Conservation (phyloP, 1,284 basidiomycete species). For the Malassezia nana region DNA sequence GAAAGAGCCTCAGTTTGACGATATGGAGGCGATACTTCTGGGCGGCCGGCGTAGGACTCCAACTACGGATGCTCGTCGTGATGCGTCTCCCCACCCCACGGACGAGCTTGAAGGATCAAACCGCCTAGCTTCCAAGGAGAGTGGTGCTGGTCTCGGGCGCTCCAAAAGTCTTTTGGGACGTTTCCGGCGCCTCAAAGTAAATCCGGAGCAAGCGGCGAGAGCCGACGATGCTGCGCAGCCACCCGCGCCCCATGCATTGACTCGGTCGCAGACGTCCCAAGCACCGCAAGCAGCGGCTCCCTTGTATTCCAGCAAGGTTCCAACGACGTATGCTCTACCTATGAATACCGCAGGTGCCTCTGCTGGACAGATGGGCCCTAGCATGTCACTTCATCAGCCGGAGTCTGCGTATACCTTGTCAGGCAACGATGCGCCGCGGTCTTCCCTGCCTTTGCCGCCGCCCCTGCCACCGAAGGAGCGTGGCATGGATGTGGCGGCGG, state of each 20-base stretch:
- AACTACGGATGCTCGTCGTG: background rate
- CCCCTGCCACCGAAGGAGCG: background rate
- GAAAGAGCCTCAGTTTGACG: background rate
- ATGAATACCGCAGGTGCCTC: background rate
- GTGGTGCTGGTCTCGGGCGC: background rate
- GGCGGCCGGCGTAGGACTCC: constrained; percentile 1
- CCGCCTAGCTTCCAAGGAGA: too few species aligned
- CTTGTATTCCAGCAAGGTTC: background rate
- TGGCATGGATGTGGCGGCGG: background rate
- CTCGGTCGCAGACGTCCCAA: background rate
- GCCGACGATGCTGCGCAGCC: background rate
- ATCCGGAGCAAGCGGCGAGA: constrained; percentile 2
- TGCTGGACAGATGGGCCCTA: background rate
- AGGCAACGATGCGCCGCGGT: background rate
- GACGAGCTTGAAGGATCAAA: too few species aligned
- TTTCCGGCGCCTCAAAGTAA: constrained; percentile 6
- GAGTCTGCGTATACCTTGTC: background rate
- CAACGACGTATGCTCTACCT: background rate
- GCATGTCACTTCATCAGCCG: background rate
- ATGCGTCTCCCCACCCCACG: too few species aligned
- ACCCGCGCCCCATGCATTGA: too few species aligned
- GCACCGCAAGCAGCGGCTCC: background rate
- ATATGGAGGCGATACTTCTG: constrained; percentile 15
- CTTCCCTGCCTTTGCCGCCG: background rate
- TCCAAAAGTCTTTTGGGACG: constrained; percentile 12